Evolutionary conservation across 2,329 filamentous ascomycete species (phyloP).

Genomic region (Helotiales sp.): DNA sequence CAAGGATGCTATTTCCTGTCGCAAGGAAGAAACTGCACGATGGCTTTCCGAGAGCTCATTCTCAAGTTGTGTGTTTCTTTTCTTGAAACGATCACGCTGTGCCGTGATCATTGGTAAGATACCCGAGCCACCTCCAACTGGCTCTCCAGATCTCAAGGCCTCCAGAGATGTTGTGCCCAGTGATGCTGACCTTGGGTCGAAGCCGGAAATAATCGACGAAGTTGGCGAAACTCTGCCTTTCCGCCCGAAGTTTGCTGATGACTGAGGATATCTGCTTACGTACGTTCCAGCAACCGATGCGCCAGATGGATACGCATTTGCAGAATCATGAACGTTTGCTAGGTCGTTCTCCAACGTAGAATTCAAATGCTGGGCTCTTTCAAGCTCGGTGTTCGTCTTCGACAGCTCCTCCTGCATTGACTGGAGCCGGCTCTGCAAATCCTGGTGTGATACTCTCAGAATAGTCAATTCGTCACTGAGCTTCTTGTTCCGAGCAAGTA

Average conservation of each 20-base stretch:
- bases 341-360: slow-evolving; percentile 92
- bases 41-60: slow-evolving; percentile 86
- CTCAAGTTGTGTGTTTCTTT: slow-evolving; percentile 90
- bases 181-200: slow-evolving; percentile 68
- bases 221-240: slow-evolving; percentile 83
- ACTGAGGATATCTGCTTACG: slow-evolving; percentile 76
- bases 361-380: slow-evolving; percentile 82
- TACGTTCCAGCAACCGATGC: slow-evolving; percentile 95
- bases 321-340: slow-evolving; percentile 82
- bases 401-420: slow-evolving; percentile 84
- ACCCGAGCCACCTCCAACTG: slow-evolving; percentile 76
- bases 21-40: slow-evolving; percentile 79
- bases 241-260: slow-evolving; percentile 62
- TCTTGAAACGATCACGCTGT: slow-evolving; percentile 97
- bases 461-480: slow-evolving; percentile 91
- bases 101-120: slow-evolving; percentile 98
- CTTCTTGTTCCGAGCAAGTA: slow-evolving; percentile 95
- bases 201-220: slow-evolving; percentile 97
- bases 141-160: slow-evolving; percentile 62
- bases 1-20: slow-evolving; percentile 87
- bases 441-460: slow-evolving; percentile 90
- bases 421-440: slow-evolving; percentile 80
- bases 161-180: slow-evolving; percentile 57
- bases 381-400: slow-evolving; percentile 81
- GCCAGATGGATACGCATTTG: slow-evolving; percentile 83